A percentile compares a stretch with the other conserved stretches of the same genome.
phyloP scores from a whole-genome alignment of 2,329 filamentous ascomycete species.

The Colletotrichum camelliae region DNA sequence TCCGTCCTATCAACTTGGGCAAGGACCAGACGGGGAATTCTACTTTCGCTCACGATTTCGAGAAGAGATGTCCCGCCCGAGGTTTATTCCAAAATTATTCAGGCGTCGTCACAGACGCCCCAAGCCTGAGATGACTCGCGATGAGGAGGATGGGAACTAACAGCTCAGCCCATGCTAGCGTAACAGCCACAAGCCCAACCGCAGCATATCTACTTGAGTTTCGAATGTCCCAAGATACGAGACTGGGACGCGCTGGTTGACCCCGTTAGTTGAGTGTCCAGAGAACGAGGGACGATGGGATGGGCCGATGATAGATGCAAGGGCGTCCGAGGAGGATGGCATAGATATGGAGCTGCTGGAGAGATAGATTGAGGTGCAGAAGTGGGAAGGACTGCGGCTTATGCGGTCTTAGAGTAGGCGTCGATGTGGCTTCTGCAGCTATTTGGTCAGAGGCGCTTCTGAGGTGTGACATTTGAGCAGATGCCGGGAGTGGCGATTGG shows the following conservation, averaged over 20 bases:
- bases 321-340: neutral
- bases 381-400: neutral
- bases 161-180: too few species aligned
- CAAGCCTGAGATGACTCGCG: too few species aligned
- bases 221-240: neutral
- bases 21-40: too few species aligned
- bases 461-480: neutral
- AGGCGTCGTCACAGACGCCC: too few species aligned
- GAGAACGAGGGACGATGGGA: neutral
- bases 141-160: too few species aligned
- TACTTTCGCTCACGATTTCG: too few species aligned
- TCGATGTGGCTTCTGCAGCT: neutral
- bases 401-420: too few species aligned
- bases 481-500: neutral
- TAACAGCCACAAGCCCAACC: neutral
- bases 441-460: neutral
- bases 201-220: neutral
- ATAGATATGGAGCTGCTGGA: neutral
- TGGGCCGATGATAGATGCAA: neutral
- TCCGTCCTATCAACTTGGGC: too few species aligned
- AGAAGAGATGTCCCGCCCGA: too few species aligned
- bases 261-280: neutral
- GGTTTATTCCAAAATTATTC: too few species aligned
- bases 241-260: neutral
- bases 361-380: neutral